Evolutionary conservation across 2,329 filamentous ascomycete species (phyloP), one percentile per base, ranked within the genome.

Genomic region (Botrytis byssoidea): DNA sequence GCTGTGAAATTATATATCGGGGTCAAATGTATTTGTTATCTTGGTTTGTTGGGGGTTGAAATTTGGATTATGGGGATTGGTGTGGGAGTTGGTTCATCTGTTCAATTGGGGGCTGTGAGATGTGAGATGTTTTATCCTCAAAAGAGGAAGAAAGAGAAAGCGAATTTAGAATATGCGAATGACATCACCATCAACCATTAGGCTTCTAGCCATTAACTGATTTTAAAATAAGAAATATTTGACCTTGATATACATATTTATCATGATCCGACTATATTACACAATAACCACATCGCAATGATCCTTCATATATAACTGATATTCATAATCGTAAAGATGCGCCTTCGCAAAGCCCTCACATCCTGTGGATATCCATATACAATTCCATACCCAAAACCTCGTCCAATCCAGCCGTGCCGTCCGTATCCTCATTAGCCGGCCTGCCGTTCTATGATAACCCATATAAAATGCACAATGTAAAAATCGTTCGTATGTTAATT

Each of bases 371-470:
- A 42, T 69, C n/a, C n/a, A 42, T 32, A 22, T 68, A 51, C 48
- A n/a, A 40, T 46, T 29, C 69, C 69, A 64, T 51, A n/a, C 37
- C 60, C 60, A 42, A 25, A 63, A 42, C 60, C 60, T 40, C 60
- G 14, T 42, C 60, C 60, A 63, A 51, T 51, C n/a, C 42, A 18
- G 32, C 29, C 29, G 16, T 29, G 37, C 69, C 44, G 3, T 29
- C 46, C 51, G 22, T 69, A 55, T 69, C 66, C 37, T 40, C 48
- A 35, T 67, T 48, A 72, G 29, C 22, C 55, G 29, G 4, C 42
- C 42, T n/a, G 57, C 32, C 55, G n/a, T 72, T 66, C 4, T 20
- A 67, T 67, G n/a, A 67, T 40, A 22, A 20, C 57, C 35, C n/a
- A 66, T 51, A 42, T 29, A 59, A 71, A 32, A 32, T 18, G 32